Conservation (phyloP, 805 yeast genomes). For the Cyberlindnera maclurae region DNA sequence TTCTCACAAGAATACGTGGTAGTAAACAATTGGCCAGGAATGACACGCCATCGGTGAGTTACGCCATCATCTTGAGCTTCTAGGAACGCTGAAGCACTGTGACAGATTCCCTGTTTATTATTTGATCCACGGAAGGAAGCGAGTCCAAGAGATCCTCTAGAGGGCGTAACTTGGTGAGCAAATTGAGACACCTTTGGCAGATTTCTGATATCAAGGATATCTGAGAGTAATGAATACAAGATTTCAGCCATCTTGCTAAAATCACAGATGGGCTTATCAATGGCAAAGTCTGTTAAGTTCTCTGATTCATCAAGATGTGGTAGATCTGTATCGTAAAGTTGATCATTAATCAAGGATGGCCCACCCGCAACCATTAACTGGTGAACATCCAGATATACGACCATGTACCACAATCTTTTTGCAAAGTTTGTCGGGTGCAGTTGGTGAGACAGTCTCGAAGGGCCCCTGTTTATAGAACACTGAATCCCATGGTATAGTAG, state of each 20-base stretch:
- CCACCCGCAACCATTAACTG: constrained; percentile 17
- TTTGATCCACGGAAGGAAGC: constrained; percentile 8
- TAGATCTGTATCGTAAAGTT: constrained; percentile 19
- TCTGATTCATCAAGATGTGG: constrained; percentile 21
- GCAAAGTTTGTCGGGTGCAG: constrained; percentile 8
- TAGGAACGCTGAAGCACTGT: constrained; percentile 13
- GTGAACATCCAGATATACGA: constrained; percentile 16
- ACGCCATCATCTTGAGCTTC: constrained; percentile 8
- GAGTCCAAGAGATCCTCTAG: constrained; percentile 6
- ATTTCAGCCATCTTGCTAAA: constrained; percentile 9
- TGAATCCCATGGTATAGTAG: constrained; percentile 17
- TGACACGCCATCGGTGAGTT: constrained; percentile 10
- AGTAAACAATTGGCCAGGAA: constrained; percentile 18
- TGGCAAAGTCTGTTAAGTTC: constrained; percentile 14
- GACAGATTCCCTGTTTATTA: constrained; percentile 13
- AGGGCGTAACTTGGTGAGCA: constrained; percentile 7
- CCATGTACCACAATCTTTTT: constrained; percentile 22
- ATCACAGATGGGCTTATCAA: constrained; percentile 14
- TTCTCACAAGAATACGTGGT: constrained; percentile 18
- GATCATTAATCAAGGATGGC: constrained; percentile 18
- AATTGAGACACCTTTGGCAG: constrained; percentile 13
- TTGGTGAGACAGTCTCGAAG: constrained; percentile 8
- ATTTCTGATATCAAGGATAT: constrained; percentile 15
- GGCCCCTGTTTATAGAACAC: constrained; percentile 20
- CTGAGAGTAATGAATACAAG: constrained; percentile 14